These are phyloP conservation scores for Ganoderma boninense DNA, from an alignment of 1,284 basidiomycete species.

Conservation along the genomic window DNA sequence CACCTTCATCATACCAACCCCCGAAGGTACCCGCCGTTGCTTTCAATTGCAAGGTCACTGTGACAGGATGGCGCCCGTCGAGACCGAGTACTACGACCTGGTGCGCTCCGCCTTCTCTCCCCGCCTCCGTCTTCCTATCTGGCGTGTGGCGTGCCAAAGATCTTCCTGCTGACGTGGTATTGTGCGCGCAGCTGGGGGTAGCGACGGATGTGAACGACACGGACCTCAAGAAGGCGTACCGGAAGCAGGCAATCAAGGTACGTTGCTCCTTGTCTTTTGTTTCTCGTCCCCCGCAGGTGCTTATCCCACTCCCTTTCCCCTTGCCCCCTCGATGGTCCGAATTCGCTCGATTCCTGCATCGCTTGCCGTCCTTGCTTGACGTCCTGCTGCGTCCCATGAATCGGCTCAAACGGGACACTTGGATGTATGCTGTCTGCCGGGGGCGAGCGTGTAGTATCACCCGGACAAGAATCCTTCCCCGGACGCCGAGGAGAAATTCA, in stretches of 20 bases:
- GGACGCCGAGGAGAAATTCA: constrained; percentile 93
- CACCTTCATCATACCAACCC: not conserved
- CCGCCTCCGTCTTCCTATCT: constrained; percentile 1
- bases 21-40: not conserved
- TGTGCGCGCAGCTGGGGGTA: constrained; percentile 52
- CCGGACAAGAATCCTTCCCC: constrained; percentile 92
- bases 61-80: constrained; percentile 51
- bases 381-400: not conserved
- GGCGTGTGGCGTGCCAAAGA: not conserved
- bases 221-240: constrained; percentile 94
- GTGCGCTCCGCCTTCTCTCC: constrained; percentile 39
- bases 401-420: not conserved
- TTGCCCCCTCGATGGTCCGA: not conserved
- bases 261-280: constrained; percentile 16
- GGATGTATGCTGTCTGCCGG: not conserved
- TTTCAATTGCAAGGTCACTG: not conserved
- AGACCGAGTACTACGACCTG: constrained; percentile 60
- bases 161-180: not conserved
- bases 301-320: not conserved
- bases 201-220: constrained; percentile 66
- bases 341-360: not conserved
- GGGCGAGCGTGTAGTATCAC: constrained; percentile 70
- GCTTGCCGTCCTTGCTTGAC: not conserved
- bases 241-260: constrained; percentile 95
- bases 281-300: not conserved